phyloP scores from a whole-genome alignment of 495 filamentous ascomycete species.

The Cryomyces minteri region DNA sequence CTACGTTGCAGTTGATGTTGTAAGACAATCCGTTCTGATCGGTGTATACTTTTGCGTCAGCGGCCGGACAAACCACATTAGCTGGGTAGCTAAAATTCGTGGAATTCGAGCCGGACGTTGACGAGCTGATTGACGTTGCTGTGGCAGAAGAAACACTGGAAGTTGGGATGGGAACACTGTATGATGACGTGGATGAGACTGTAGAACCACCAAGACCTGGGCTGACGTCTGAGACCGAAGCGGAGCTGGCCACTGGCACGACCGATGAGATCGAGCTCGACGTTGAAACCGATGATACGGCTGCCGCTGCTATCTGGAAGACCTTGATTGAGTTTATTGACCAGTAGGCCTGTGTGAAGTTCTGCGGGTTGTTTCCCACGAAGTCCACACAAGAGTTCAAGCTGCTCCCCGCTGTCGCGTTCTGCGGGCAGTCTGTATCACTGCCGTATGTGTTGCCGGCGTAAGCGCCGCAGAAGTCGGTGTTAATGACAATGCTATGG shows the following conservation, averaged over 20 bases:
- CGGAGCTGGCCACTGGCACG: constrained; percentile 19
- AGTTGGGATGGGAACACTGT: neutral
- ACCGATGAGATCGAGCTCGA: constrained; percentile 44
- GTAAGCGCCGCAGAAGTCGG: constrained; percentile 81
- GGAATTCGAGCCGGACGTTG: neutral
- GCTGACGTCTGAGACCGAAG: neutral
- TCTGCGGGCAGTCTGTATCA: too few relatives aligned
- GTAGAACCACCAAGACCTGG: too few relatives aligned
- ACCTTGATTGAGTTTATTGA: constrained; percentile 18
- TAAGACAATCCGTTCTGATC: neutral
- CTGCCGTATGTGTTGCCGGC: constrained; percentile 38
- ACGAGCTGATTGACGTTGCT: constrained; percentile 1
- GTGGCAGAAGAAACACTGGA: neutral
- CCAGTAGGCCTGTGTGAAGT: constrained; percentile 18
- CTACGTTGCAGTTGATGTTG: neutral
- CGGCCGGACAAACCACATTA: neutral
- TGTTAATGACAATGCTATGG: constrained; percentile 65
- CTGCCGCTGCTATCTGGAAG: constrained; percentile 4
- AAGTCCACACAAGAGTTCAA: constrained; percentile 13
- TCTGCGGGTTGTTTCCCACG: constrained; percentile 15
- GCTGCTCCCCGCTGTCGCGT: too few relatives aligned
- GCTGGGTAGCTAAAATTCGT: neutral
- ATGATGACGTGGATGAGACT: neutral
- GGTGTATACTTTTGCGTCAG: neutral
- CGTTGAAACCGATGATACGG: neutral